phyloP scores from a whole-genome alignment of 1,284 basidiomycete species.

The Phlebopus sp. region DNA sequence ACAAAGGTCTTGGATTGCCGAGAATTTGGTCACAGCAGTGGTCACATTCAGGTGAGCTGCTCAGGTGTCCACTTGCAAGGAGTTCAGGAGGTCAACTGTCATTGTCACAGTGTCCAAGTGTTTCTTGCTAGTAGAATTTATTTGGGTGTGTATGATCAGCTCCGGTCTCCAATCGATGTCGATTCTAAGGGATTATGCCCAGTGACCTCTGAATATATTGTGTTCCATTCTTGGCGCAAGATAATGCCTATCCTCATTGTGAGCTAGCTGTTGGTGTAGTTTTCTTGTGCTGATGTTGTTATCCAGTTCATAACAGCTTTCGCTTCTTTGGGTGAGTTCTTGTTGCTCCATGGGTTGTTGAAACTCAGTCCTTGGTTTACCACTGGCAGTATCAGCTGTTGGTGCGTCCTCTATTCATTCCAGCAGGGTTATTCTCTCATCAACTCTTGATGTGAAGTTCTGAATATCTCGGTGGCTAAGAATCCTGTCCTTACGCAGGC shows the following conservation, averaged over 20 bases:
- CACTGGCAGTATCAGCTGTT: background rate
- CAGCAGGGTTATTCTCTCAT: too few species aligned
- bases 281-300: background rate
- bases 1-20: background rate
- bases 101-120: background rate
- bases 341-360: background rate
- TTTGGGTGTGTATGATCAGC: background rate
- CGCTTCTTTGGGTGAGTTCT: background rate
- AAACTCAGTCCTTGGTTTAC: background rate
- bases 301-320: background rate
- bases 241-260: background rate
- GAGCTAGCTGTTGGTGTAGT: background rate
- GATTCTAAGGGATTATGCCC: too few species aligned
- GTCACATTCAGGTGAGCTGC: background rate
- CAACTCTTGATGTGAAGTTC: too few species aligned
- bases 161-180: too few species aligned
- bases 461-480: too few species aligned
- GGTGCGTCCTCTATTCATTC: background rate
- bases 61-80: background rate
- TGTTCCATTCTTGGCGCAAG: background rate
- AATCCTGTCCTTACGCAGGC: too few species aligned
- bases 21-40: background rate
- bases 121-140: constrained; percentile 2
- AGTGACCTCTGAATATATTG: background rate
- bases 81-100: background rate